Evolutionary conservation across 192 early-diverging fungal species (phyloP).

Genomic region (Coemansia sp.): DNA sequence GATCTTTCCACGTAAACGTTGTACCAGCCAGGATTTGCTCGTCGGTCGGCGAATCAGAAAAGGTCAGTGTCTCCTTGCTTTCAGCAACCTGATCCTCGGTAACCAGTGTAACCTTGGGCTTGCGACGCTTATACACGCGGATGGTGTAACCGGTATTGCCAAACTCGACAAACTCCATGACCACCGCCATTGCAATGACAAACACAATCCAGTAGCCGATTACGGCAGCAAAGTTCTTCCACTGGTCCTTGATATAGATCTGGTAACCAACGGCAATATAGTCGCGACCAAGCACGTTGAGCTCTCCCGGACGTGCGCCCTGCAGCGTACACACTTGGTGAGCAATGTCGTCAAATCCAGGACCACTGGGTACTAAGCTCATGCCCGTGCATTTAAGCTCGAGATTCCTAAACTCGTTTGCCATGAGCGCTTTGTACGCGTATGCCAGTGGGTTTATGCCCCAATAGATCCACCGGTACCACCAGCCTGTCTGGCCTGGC

Average conservation of each 20-base stretch:
- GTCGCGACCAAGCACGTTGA: slow-evolving; percentile 59
- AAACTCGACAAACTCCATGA: slow-evolving; percentile 65
- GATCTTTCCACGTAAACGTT: slow-evolving; percentile 61
- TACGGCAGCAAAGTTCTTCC: slow-evolving; percentile 61
- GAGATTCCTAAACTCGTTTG: slow-evolving; percentile 56
- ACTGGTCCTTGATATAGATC: slow-evolving; percentile 59
- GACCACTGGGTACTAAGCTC: slow-evolving; percentile 54
- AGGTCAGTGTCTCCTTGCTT: slow-evolving; percentile 10
- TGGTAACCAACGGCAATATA: slow-evolving; percentile 58
- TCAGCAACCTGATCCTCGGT: slow-evolving; percentile 30
- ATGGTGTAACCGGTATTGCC: slow-evolving; percentile 56
- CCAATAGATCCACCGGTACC: slow-evolving; percentile 60
- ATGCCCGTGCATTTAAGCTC: slow-evolving; percentile 23
- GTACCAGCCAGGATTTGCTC: slow-evolving; percentile 55
- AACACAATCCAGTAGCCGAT: slow-evolving; percentile 44
- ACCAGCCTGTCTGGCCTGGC: slow-evolving; percentile 54
- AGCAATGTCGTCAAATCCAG: slow-evolving; percentile 44
- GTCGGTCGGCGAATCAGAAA: slow-evolving; percentile 19
- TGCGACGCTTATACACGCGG: slow-evolving; percentile 52
- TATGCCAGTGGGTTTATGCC: slow-evolving; percentile 72
- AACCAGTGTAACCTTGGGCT: slow-evolving; percentile 31
- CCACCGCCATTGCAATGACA: slow-evolving; percentile 30
- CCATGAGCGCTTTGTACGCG: slow-evolving; percentile 61
- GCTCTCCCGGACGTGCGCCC: slow-evolving; percentile 56
- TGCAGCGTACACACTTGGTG: slow-evolving; percentile 66